phyloP scores from a whole-genome alignment of 106 monocot genomes.

The Phalaenopsis equestris region DNA sequence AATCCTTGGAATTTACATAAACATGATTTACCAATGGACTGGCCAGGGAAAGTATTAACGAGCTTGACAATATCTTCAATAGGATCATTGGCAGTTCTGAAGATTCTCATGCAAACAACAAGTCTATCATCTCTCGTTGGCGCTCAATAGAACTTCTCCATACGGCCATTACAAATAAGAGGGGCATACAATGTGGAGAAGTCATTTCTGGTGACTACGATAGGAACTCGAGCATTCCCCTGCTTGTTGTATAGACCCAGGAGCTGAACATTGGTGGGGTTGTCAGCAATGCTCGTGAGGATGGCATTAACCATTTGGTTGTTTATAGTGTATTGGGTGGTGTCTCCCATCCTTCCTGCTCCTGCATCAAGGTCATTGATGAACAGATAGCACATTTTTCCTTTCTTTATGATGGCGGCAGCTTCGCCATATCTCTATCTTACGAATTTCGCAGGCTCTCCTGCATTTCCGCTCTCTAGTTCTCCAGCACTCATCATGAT shows the following conservation, averaged over 20 bases:
- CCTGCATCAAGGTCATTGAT: slow-evolving; percentile 99
- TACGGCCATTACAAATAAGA: slow-evolving; percentile 90
- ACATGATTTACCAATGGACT: no score
- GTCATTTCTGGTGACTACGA: slow-evolving; percentile 93
- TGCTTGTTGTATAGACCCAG: slow-evolving; percentile 99
- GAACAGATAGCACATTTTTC: slow-evolving; percentile 93
- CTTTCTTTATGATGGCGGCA: slow-evolving; percentile 78
- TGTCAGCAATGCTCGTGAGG: slow-evolving; percentile 97
- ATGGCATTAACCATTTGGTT: slow-evolving; percentile 99
- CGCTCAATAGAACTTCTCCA: slow-evolving; percentile 99
- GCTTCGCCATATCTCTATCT: slow-evolving; percentile 93
- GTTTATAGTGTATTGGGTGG: slow-evolving; percentile 98
- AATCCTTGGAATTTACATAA: no score
- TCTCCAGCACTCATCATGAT: slow-evolving; percentile 99
- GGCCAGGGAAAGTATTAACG: no score
- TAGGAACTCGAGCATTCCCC: slow-evolving; percentile 81
- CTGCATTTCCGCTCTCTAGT: slow-evolving; percentile 91
- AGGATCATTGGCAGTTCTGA: no score
- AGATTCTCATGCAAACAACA: no score
- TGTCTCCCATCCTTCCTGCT: slow-evolving; percentile 87
- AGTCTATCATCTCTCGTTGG: slow-evolving; percentile 38
- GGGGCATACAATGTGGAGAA: slow-evolving; percentile 98
- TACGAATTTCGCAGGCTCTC: slow-evolving; percentile 91
- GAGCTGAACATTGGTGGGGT: slow-evolving; percentile 91
- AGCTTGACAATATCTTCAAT: no score